A percentile compares a stretch with the other conserved stretches of the same genome.
Evolutionary conservation across 441 rosid species (phyloP).

Genomic region (Raphanus hybrid): DNA sequence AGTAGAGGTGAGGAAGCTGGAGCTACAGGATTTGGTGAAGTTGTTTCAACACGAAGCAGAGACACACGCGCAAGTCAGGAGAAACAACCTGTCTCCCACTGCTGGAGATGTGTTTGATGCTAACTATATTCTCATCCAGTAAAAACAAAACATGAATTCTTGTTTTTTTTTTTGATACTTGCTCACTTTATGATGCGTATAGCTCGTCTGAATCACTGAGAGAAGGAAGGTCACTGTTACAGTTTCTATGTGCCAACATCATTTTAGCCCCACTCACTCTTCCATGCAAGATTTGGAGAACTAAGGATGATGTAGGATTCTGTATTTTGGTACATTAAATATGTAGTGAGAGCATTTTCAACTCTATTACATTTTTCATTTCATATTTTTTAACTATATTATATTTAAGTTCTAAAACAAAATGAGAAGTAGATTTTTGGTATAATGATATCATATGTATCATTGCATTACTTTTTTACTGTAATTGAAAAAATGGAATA

Average conservation of each 20-base stretch:
- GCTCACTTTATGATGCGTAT: not conserved
- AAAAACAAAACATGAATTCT: conserved; percentile 12
- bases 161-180: not conserved
- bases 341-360: not conserved
- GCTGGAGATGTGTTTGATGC: conserved; percentile 68
- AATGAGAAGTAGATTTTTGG: not conserved
- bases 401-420: no score
- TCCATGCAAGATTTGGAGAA: not conserved
- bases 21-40: conserved; percentile 83
- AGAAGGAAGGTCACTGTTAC: not conserved
- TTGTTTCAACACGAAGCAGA: conserved; percentile 97
- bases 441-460: not conserved
- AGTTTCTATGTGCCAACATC: conserved; percentile 2
- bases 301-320: not conserved
- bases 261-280: not conserved
- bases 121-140: conserved; percentile 69
- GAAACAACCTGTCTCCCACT: conserved; percentile 83
- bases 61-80: conserved; percentile 84
- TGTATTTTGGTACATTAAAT: not conserved
- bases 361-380: not conserved
- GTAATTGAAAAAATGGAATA: not conserved
- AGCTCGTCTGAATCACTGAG: not conserved
- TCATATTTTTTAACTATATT: not conserved
- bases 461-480: not conserved
- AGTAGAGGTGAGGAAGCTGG: conserved; percentile 76